Conservation (phyloP, 108 stramenopile genomes). For the Nitzschia sp. region DNA sequence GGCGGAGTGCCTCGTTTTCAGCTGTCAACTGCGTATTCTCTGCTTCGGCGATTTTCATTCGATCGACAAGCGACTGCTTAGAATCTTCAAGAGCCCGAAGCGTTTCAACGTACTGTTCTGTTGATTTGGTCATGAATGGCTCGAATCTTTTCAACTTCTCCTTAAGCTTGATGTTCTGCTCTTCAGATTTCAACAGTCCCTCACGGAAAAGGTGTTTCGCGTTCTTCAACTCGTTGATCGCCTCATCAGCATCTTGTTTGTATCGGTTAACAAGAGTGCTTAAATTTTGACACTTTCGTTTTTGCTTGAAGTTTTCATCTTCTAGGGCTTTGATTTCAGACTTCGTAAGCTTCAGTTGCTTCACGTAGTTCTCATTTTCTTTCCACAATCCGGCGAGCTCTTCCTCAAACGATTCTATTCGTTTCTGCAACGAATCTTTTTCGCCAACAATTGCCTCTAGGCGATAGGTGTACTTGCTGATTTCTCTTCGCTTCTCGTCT, state of each 20-base stretch:
- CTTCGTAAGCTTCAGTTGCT: constrained; percentile 7
- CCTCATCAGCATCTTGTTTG: constrained; percentile 15
- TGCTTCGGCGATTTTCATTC: not conserved
- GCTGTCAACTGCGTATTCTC: not conserved
- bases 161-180: constrained; percentile 15
- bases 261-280: constrained; percentile 10
- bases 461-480: constrained; percentile 8
- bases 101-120: constrained; percentile 3
- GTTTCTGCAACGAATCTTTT: constrained; percentile 17
- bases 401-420: constrained; percentile 20
- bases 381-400: constrained; percentile 7
- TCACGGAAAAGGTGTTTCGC: constrained; percentile 24
- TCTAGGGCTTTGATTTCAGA: constrained; percentile 18
- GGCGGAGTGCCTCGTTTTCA: not conserved
- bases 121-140: constrained; percentile 1
- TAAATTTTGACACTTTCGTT: constrained; percentile 22
- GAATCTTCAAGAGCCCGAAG: not conserved
- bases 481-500: constrained; percentile 18
- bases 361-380: constrained; percentile 14
- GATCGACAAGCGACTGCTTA: not conserved
- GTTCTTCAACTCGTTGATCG: constrained; percentile 15
- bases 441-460: constrained; percentile 17
- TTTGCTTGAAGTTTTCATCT: constrained; percentile 30
- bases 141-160: constrained; percentile 9
- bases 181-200: constrained; percentile 11